Conservation (phyloP, 805 yeast genomes). For the Cyberlindnera meyerae region DNA sequence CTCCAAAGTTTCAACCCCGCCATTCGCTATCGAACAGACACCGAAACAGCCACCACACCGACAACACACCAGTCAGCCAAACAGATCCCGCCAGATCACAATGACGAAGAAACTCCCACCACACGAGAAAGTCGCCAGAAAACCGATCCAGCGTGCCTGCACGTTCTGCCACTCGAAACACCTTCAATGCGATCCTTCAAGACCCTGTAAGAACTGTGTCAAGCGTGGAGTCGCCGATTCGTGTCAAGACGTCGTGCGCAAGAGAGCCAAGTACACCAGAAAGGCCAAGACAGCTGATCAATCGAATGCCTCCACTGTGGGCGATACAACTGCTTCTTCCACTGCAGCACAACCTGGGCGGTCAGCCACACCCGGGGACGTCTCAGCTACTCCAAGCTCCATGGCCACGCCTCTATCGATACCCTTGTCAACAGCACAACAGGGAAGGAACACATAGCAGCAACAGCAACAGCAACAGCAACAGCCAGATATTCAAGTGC, state of each 20-base stretch:
- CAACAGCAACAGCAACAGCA: background rate
- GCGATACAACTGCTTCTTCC: no score
- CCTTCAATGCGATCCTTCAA: slow-evolving; percentile 58
- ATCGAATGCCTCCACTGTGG: no score
- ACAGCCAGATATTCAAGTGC: background rate
- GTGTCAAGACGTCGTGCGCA: slow-evolving; percentile 57
- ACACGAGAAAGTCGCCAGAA: slow-evolving; percentile 48
- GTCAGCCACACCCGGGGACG: no score
- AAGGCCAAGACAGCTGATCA: slow-evolving; percentile 6
- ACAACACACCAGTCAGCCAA: no score
- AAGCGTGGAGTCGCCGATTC: slow-evolving; percentile 52
- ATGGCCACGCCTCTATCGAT: no score
- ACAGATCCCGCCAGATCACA: background rate
- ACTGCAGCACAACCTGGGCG: no score
- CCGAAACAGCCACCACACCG: no score
- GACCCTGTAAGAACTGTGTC: slow-evolving; percentile 70
- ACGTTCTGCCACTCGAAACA: slow-evolving; percentile 69
- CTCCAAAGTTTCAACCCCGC: no score
- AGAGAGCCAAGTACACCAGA: slow-evolving; percentile 34
- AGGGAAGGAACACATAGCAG: background rate
- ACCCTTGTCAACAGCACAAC: no score
- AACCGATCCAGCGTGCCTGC: slow-evolving; percentile 67
- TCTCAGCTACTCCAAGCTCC: no score
- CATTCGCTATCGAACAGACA: no score
- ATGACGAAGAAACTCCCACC: slow-evolving; percentile 62